Base-by-base conservation (phyloP, 345 rosid genomes). In the Fremontodendron californicum region DNA sequence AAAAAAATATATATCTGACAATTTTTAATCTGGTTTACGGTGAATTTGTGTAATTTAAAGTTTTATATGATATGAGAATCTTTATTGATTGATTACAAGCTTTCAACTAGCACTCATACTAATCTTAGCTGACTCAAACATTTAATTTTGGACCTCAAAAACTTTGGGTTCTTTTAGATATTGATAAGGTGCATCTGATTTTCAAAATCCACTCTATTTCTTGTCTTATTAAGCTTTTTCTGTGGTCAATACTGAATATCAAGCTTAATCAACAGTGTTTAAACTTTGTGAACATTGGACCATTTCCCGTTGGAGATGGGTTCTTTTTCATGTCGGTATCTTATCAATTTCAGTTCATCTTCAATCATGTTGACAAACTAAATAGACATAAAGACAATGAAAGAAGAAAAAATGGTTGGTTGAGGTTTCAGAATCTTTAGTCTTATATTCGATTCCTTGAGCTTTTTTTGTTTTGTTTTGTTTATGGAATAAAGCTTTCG, bases 211-310 rank as follows among this genome's bases (percentile, higher is more conserved):
- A 52, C 3, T n/a, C 9, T 54, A 7, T 21, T 54, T 54, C 12
- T 48, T 54, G 60, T 9, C 29, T 12, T n/a, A 9, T 3, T 23
- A n/a, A n/a, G n/a, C 62, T 23, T 23, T 55, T 10, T 9, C 13
- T 9, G 15, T 9, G 13, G 35, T 58, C 64, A 33, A 33, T n/a
- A n/a, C n/a, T n/a, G n/a, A 11, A 54, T 29, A 29, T 60, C 9
- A 60, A 4, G 18, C 37, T 5, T 29, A 13, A 27, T 60, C 3
- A 29, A 60, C 12, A 13, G 6, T 7, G 16, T 25, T 25, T 11
- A 78, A 78, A 64, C 54, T 43, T 63, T 63, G 61, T 31, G 81
- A 70, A 74, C 1, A 16, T 6, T 52, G 77, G 75, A 74, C 11
- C 78, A 62, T 62, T 3, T 31, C 7, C 13, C 11, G 7, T 7